phyloP scores from a whole-genome alignment of 495 filamentous ascomycete genomes.

The Hypoxylon subgilvum region DNA sequence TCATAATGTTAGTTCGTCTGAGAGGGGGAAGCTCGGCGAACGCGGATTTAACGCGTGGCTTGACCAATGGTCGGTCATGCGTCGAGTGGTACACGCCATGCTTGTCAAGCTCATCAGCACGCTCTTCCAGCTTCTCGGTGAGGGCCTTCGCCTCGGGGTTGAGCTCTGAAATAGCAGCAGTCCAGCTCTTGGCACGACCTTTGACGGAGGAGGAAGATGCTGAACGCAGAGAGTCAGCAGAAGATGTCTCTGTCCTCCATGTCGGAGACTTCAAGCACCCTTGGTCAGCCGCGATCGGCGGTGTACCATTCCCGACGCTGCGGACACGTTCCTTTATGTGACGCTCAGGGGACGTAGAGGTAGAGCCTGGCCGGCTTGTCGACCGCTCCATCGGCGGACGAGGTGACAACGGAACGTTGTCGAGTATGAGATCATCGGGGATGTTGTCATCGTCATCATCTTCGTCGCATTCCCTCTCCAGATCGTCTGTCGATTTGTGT shows the following conservation, averaged over 20 bases:
- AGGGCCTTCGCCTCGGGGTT: constrained; percentile 87
- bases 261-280: constrained; percentile 57
- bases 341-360: constrained; percentile 64
- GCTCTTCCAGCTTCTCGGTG: constrained; percentile 85
- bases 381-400: constrained; percentile 71
- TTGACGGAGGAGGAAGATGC: constrained; percentile 48
- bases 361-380: constrained; percentile 56
- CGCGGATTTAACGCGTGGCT: constrained; percentile 62
- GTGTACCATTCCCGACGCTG: constrained; percentile 62
- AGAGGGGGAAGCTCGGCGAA: constrained; percentile 78
- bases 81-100: constrained; percentile 34
- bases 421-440: constrained; percentile 86
- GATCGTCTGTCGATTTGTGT: constrained; percentile 76
- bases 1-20: constrained; percentile 88
- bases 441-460: constrained; percentile 89
- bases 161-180: constrained; percentile 74
- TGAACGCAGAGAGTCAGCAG: constrained; percentile 28
- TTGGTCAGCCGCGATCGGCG: constrained; percentile 53
- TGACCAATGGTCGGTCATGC: constrained; percentile 43
- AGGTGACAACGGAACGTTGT: constrained; percentile 95
- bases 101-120: constrained; percentile 70
- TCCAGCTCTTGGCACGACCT: constrained; percentile 84
- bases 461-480: constrained; percentile 86
- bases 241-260: constrained; percentile 49
- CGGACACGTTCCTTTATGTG: constrained; percentile 54